Conservation (phyloP, 345 rosid genomes). For the Euphorbia pulcherrima region DNA sequence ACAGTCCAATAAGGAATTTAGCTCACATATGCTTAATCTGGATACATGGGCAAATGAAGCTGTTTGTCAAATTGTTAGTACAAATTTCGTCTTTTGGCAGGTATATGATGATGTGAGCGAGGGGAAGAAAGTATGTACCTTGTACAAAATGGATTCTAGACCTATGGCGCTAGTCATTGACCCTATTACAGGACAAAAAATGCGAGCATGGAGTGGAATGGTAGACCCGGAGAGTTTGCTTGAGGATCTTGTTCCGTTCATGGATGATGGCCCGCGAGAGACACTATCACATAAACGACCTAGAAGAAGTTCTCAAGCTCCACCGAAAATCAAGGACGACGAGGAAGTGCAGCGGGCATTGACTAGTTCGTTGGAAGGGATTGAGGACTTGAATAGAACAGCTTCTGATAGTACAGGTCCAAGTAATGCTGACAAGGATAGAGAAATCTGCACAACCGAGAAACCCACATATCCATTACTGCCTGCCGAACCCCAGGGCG, state of each 20-base stretch:
- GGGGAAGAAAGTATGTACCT: constrained; percentile 90
- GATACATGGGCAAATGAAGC: constrained; percentile 99
- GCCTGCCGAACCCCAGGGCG: constrained; percentile 86
- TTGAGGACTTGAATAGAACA: constrained; percentile 30
- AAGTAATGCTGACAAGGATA: constrained; percentile 30
- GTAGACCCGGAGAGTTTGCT: no score
- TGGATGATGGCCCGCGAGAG: constrained; percentile 92
- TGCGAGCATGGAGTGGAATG: no score
- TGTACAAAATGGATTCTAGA: constrained; percentile 69
- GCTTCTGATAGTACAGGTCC: constrained; percentile 22
- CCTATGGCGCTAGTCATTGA: constrained; percentile 92
- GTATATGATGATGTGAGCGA: constrained; percentile 87
- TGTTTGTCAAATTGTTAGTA: constrained; percentile 75
- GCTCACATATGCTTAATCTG: constrained; percentile 98
- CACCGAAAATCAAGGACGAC: constrained; percentile 59
- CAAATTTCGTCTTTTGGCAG: constrained; percentile 98
- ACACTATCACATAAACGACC: constrained; percentile 83
- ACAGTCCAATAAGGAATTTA: constrained; percentile 87
- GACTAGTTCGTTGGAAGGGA: constrained; percentile 58
- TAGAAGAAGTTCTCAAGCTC: constrained; percentile 58
- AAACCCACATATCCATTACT: constrained; percentile 61
- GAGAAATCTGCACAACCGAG: constrained; percentile 34
- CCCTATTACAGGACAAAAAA: constrained; percentile 93
- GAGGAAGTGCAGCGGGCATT: constrained; percentile 58
- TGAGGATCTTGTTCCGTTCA: constrained; percentile 79